Conservation (phyloP, 257 asterid species). For the Fraxinus excelsior region DNA sequence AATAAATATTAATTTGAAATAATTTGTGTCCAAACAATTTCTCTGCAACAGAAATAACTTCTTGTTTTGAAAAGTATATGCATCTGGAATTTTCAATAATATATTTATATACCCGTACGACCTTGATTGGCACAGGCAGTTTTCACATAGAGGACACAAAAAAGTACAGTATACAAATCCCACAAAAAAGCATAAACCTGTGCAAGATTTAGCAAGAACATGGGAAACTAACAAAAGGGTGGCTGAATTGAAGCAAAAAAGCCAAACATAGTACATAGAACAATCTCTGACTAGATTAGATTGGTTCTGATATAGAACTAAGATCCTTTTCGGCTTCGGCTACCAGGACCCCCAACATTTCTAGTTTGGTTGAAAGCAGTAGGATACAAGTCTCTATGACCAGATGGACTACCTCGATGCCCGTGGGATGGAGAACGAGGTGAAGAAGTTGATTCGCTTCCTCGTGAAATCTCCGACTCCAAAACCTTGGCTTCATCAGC, state of each 20-base stretch:
- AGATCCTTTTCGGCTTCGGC: conserved; percentile 53
- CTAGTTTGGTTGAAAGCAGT: conserved; percentile 39
- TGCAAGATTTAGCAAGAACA: conserved; percentile 25
- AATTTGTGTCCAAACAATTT: too few species aligned
- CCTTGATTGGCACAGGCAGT: conserved; percentile 16
- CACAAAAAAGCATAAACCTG: conserved; percentile 15
- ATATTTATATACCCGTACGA: conserved; percentile 1
- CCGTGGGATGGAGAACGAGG: conserved; percentile 68
- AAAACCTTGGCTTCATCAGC: conserved; percentile 69
- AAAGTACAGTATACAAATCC: conserved; percentile 22
- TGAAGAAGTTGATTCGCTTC: conserved; percentile 47
- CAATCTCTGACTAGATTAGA: conserved; percentile 4
- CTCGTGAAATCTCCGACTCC: conserved; percentile 55
- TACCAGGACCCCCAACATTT: conserved; percentile 38
- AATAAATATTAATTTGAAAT: too few species aligned
- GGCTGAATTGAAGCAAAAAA: conserved; percentile 17
- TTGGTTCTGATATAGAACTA: conserved; percentile 21
- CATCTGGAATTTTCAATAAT: neutral
- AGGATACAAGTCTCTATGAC: conserved; percentile 69
- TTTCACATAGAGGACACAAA: conserved; percentile 2
- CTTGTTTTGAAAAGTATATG: neutral
- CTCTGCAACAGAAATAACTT: too few species aligned
- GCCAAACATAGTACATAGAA: neutral
- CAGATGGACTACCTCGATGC: conserved; percentile 42
- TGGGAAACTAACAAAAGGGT: conserved; percentile 20